These are phyloP conservation scores for Komagataea norvegica DNA, from an alignment of 1,139 yeast species.

Conservation along the genomic window DNA sequence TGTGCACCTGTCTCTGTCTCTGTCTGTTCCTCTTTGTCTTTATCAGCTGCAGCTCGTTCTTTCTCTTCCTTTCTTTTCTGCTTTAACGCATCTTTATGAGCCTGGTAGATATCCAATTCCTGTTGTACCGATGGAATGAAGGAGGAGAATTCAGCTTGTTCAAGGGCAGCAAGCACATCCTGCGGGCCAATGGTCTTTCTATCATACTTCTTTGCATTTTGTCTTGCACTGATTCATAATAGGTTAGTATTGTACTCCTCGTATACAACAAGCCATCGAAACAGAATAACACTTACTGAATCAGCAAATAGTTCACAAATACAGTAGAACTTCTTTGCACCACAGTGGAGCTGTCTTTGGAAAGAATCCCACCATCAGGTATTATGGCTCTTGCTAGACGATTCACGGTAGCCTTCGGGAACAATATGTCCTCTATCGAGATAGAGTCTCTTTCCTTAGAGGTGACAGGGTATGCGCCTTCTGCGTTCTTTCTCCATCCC, in stretches of 20 bases:
- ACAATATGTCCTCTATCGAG: slow-evolving; percentile 64
- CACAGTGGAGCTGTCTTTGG: slow-evolving; percentile 64
- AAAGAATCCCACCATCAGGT: slow-evolving; percentile 38
- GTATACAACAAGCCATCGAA: background rate
- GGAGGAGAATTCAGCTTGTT: slow-evolving; percentile 48
- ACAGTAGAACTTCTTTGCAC: slow-evolving; percentile 70
- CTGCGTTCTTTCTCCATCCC: slow-evolving; percentile 77
- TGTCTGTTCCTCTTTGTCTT: background rate
- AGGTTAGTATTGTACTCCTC: background rate
- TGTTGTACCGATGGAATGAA: slow-evolving; percentile 50
- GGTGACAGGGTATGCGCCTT: slow-evolving; percentile 53
- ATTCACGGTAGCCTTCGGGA: slow-evolving; percentile 59
- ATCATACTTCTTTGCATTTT: slow-evolving; percentile 44
- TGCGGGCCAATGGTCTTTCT: slow-evolving; percentile 63
- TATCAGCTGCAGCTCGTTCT: background rate
- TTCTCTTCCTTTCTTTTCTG: slow-evolving; percentile 27
- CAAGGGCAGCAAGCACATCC: slow-evolving; percentile 58
- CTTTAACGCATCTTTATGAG: slow-evolving; percentile 38
- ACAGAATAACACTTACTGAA: slow-evolving; percentile 30
- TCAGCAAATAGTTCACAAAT: slow-evolving; percentile 62
- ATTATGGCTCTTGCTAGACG: slow-evolving; percentile 51
- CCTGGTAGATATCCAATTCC: slow-evolving; percentile 43
- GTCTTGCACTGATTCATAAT: slow-evolving; percentile 40
- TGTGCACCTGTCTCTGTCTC: no score
- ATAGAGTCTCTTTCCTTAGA: slow-evolving; percentile 52